Percentiles rank a stretch among this genome's conserved stretches.
Evolutionary conservation across 2,329 filamentous ascomycete species (phyloP).

Genomic region (Cladophialophora bantiana): DNA sequence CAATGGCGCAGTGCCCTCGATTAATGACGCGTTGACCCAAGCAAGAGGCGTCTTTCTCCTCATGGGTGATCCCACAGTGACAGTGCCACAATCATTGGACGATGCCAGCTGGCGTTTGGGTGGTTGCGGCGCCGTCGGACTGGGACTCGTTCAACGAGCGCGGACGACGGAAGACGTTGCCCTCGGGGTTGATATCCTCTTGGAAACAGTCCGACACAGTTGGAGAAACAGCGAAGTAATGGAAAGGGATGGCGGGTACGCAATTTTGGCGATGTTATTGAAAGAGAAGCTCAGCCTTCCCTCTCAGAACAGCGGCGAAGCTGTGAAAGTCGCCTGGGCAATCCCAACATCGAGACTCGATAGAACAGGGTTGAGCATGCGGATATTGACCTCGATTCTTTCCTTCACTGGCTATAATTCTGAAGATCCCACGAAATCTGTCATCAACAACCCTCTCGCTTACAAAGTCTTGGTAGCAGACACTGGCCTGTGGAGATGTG

Average conservation of each 20-base stretch:
- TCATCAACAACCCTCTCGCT: conserved; percentile 93
- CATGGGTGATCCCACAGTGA: conserved; percentile 81
- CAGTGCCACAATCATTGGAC: conserved; percentile 82
- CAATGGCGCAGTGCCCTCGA: conserved; percentile 84
- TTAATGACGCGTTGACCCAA: conserved; percentile 86
- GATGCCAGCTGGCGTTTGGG: conserved; percentile 91
- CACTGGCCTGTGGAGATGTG: conserved; percentile 88
- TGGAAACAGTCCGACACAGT: conserved; percentile 84
- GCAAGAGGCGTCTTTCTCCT: conserved; percentile 81
- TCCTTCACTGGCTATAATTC: conserved; percentile 89
- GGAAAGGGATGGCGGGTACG: conserved; percentile 94
- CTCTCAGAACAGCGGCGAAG: conserved; percentile 27
- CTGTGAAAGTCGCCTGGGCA: conserved; percentile 27
- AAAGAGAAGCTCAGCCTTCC: conserved; percentile 72
- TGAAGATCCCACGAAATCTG: conserved; percentile 79
- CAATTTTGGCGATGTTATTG: conserved; percentile 81
- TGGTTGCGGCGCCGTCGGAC: conserved; percentile 83
- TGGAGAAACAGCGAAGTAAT: conserved; percentile 99
- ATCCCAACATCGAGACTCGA: conserved; percentile 50
- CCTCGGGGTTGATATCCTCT: conserved; percentile 80
- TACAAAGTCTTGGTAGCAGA: conserved; percentile 93
- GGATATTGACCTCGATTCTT: conserved; percentile 78
- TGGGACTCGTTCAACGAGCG: conserved; percentile 84
- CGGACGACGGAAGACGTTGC: conserved; percentile 73
- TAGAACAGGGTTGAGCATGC: conserved; percentile 59